Evolutionary conservation across 2,329 filamentous ascomycete species (phyloP).

Genomic region (Sarocladium kiliense): DNA sequence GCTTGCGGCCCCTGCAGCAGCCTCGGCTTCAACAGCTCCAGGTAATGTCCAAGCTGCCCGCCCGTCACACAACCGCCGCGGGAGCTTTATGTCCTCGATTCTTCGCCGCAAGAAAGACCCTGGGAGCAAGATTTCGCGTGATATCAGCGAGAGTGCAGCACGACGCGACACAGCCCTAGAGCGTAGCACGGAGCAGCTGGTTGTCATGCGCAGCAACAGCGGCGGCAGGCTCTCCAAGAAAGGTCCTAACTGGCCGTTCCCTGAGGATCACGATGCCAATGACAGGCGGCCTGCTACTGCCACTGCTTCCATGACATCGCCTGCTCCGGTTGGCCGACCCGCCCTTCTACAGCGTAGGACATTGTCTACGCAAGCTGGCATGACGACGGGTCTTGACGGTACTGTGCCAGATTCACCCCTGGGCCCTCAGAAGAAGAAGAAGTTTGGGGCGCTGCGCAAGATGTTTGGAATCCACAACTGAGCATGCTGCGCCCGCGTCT

Average conservation of each 20-base stretch:
- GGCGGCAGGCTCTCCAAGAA: conserved; percentile 21
- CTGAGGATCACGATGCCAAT: conserved; percentile 24
- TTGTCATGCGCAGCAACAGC: conserved; percentile 34
- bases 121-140: conserved; percentile 46
- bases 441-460: conserved; percentile 60
- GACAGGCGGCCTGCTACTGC: conserved; percentile 29
- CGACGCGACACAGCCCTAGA: conserved; percentile 59
- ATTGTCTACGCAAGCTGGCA: conserved; percentile 27
- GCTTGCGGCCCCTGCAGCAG: conserved; percentile 19
- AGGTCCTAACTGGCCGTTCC: conserved; percentile 28
- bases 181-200: conserved; percentile 48
- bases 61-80: conserved; percentile 32
- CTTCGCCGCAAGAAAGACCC: conserved; percentile 58
- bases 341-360: conserved; percentile 30
- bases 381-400: conserved; percentile 16
- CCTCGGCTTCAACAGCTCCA: conserved; percentile 9
- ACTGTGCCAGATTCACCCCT: conserved; percentile 9
- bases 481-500: not conserved
- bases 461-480: conserved; percentile 49
- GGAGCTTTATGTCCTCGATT: conserved; percentile 49
- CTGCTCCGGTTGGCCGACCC: conserved; percentile 19
- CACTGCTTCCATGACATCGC: conserved; percentile 13
- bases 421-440: conserved; percentile 50
- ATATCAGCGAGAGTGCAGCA: conserved; percentile 51
- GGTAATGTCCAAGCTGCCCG: conserved; percentile 15